Percentiles rank a stretch among this genome's conserved stretches.
These are phyloP conservation scores for Trichoderma sp. DNA, from an alignment of 2,329 filamentous ascomycete species.

Conservation along the genomic window DNA sequence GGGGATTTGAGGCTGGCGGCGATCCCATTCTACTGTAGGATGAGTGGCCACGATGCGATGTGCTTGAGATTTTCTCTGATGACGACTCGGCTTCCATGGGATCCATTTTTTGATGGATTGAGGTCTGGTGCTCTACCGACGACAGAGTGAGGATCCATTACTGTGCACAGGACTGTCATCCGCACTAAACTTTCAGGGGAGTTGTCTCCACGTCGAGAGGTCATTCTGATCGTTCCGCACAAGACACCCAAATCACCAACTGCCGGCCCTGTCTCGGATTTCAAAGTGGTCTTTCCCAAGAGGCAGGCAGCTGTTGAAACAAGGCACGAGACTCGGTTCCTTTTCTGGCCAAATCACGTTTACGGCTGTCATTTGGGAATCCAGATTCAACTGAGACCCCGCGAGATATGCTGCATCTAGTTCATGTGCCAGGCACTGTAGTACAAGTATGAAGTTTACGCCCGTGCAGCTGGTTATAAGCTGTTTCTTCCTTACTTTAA, in stretches of 20 bases:
- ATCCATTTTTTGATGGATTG: background rate
- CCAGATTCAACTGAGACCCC: background rate
- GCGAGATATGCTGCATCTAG: background rate
- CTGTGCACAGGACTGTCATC: background rate
- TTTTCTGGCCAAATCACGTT: background rate
- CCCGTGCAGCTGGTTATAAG: background rate
- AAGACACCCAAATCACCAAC: background rate
- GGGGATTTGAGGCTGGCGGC: background rate
- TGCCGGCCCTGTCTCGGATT: background rate
- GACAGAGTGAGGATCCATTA: no score
- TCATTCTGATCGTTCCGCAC: background rate
- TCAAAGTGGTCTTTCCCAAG: no score
- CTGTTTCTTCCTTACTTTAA: background rate
- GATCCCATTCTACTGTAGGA: background rate
- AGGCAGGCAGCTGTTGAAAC: background rate
- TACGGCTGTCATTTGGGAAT: background rate
- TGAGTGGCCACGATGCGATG: background rate
- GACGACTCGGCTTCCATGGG: background rate
- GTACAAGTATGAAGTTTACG: background rate
- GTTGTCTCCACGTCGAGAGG: background rate
- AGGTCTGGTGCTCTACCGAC: background rate
- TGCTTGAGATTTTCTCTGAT: background rate
- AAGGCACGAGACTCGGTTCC: conserved; percentile 1
- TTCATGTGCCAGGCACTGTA: background rate
- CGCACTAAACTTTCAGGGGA: background rate